Percentiles rank a stretch among this genome's conserved stretches.
phyloP scores from a whole-genome alignment of 306 rosid genomes.

The Vigna trinervia region DNA sequence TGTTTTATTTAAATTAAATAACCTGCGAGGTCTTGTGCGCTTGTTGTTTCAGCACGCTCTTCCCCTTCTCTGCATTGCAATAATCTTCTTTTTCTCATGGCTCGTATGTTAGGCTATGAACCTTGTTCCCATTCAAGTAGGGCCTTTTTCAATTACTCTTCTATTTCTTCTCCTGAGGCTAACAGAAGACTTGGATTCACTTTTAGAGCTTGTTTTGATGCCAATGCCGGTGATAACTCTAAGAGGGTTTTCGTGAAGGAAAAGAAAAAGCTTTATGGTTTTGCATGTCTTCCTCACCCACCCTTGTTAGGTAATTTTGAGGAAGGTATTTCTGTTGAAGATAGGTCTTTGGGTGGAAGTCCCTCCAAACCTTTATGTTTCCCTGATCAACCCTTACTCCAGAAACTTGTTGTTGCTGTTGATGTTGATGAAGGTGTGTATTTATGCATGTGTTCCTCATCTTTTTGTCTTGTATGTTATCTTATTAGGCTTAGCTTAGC shows the following conservation, averaged over 20 bases:
- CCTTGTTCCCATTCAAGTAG: slow-evolving; percentile 38
- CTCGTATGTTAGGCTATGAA: slow-evolving; percentile 43
- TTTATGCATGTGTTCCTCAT: neutral
- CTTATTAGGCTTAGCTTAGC: neutral
- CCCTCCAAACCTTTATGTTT: slow-evolving; percentile 46
- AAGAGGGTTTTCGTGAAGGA: slow-evolving; percentile 50
- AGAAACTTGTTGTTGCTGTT: slow-evolving; percentile 74
- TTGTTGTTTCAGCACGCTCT: slow-evolving; percentile 42
- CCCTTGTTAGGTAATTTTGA: slow-evolving; percentile 42
- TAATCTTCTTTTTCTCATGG: slow-evolving; percentile 40
- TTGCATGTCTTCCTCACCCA: slow-evolving; percentile 37
- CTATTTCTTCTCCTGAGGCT: slow-evolving; percentile 33
- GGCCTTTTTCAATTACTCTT: slow-evolving; percentile 36
- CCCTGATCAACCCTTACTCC: slow-evolving; percentile 47
- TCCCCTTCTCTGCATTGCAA: slow-evolving; percentile 4
- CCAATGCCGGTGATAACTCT: slow-evolving; percentile 12
- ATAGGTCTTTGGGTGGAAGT: slow-evolving; percentile 41
- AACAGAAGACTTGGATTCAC: slow-evolving; percentile 29
- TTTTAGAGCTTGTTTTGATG: slow-evolving; percentile 47
- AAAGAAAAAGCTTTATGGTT: slow-evolving; percentile 50
- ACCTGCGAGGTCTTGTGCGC: slow-evolving; percentile 27
- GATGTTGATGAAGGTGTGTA: slow-evolving; percentile 84
- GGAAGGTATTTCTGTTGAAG: slow-evolving; percentile 24
- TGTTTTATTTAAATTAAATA: slow-evolving; percentile 37
- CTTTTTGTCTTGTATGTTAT: neutral